Percentiles rank a stretch among this genome's conserved stretches.
Conservation (phyloP, 805 yeast species). For the Zygoascus tannicola region DNA sequence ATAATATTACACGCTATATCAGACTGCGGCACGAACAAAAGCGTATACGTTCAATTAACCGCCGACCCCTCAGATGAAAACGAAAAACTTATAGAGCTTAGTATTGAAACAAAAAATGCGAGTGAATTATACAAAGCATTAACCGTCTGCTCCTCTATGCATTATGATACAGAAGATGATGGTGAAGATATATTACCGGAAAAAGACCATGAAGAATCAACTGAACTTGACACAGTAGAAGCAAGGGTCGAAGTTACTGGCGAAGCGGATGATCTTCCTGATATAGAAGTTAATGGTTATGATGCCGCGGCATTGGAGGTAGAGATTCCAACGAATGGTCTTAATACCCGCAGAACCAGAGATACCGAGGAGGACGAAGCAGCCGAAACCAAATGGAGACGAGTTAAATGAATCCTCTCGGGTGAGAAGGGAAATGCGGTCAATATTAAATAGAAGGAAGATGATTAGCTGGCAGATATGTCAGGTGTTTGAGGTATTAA, state of each 20-base stretch:
- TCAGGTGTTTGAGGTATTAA: too few relatives aligned
- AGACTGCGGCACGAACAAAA: neutral
- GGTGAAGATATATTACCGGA: conserved; percentile 1
- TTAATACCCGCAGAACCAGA: conserved; percentile 11
- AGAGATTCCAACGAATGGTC: conserved; percentile 9
- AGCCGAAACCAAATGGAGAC: conserved; percentile 17
- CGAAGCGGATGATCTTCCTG: conserved; percentile 6
- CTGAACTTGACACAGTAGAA: neutral
- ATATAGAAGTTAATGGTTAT: conserved; percentile 5
- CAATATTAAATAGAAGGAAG: too few relatives aligned
- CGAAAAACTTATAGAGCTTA: conserved; percentile 9
- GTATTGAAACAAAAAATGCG: conserved; percentile 4
- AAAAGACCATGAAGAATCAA: neutral
- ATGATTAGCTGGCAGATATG: too few relatives aligned
- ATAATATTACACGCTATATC: conserved; percentile 22
- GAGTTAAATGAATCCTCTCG: too few relatives aligned
- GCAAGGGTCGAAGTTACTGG: neutral
- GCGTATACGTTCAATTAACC: conserved; percentile 18
- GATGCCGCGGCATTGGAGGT: conserved; percentile 19
- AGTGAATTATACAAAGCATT: conserved; percentile 15
- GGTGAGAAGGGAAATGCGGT: too few relatives aligned
- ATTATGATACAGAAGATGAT: conserved; percentile 16
- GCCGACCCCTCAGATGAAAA: neutral
- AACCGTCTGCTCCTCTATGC: conserved; percentile 19
- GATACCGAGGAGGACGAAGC: conserved; percentile 1